Evolutionary conservation across 2,329 filamentous ascomycete species (phyloP).

Genomic region (Cryphonectria japonica): DNA sequence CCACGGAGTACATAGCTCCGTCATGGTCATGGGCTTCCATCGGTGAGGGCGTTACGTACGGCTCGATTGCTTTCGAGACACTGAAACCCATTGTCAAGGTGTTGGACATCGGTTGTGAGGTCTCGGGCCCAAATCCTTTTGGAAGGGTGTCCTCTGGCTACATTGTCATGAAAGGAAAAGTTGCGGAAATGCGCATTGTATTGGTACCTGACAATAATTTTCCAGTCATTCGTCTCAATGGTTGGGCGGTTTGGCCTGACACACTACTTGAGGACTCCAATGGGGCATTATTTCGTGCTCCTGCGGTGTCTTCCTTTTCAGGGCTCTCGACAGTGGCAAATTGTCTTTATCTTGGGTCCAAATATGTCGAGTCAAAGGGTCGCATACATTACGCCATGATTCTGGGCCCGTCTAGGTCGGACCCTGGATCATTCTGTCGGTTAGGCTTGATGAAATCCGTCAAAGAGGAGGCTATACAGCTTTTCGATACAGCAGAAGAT

Average conservation of each 20-base stretch:
- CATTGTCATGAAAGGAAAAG: background rate
- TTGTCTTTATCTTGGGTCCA: background rate
- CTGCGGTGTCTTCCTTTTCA: no score
- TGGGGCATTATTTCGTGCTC: background rate
- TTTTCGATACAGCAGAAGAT: background rate
- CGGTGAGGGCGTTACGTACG: background rate
- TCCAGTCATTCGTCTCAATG: background rate
- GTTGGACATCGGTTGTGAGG: background rate
- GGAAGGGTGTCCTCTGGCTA: slow-evolving; percentile 4
- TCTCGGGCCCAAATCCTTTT: background rate
- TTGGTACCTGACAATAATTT: no score
- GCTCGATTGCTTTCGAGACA: no score
- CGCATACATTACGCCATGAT: background rate
- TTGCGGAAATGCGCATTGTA: background rate
- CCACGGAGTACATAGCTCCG: slow-evolving; percentile 10
- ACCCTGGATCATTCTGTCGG: background rate
- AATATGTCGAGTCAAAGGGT: background rate
- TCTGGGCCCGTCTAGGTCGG: background rate
- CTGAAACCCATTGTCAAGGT: background rate
- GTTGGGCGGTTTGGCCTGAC: background rate
- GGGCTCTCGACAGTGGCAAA: background rate
- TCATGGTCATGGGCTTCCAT: slow-evolving; percentile 19
- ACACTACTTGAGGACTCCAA: background rate
- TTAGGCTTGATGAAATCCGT: background rate
- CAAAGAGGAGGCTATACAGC: background rate